Evolutionary conservation across 179 eudicot species (phyloP).

Genomic region (Drosera spatulata): DNA sequence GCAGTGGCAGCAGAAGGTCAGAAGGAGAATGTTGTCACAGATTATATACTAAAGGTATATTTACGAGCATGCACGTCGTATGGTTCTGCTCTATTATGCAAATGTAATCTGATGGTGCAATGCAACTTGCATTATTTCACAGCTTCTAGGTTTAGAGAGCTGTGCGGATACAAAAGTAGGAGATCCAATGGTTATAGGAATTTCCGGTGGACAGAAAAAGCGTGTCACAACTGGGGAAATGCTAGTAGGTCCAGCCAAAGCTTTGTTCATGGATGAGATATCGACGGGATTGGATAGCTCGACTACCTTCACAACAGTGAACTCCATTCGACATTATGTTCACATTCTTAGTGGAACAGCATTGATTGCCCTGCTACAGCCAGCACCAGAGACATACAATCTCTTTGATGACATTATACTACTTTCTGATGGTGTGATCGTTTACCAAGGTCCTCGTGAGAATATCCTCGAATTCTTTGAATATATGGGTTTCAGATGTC

Average conservation of each 20-base stretch:
- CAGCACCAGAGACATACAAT: conserved; percentile 23
- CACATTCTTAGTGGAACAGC: conserved; percentile 23
- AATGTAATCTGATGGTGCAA: too few relatives aligned
- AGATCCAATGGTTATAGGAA: conserved; percentile 18
- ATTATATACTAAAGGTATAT: conserved; percentile 19
- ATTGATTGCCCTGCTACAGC: conserved; percentile 24
- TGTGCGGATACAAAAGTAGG: conserved; percentile 23
- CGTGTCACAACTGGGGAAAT: conserved; percentile 18
- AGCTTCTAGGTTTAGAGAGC: conserved; percentile 14
- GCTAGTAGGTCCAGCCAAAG: conserved; percentile 25
- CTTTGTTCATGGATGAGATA: conserved; percentile 28
- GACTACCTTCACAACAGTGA: conserved; percentile 22
- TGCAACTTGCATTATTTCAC: not conserved
- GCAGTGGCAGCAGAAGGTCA: not conserved
- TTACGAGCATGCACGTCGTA: too few relatives aligned
- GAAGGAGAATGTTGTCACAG: conserved; percentile 17
- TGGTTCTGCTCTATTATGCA: too few relatives aligned
- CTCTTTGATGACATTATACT: conserved; percentile 29
- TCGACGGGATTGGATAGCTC: conserved; percentile 27
- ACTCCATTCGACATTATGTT: conserved; percentile 11
- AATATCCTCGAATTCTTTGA: conserved; percentile 19
- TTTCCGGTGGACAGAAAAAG: conserved; percentile 18
- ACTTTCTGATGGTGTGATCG: conserved; percentile 18
- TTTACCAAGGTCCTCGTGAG: conserved; percentile 24
- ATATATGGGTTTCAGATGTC: conserved; percentile 25